Conservation (phyloP, 495 filamentous ascomycete species). For the Aspergillus conjunctus region DNA sequence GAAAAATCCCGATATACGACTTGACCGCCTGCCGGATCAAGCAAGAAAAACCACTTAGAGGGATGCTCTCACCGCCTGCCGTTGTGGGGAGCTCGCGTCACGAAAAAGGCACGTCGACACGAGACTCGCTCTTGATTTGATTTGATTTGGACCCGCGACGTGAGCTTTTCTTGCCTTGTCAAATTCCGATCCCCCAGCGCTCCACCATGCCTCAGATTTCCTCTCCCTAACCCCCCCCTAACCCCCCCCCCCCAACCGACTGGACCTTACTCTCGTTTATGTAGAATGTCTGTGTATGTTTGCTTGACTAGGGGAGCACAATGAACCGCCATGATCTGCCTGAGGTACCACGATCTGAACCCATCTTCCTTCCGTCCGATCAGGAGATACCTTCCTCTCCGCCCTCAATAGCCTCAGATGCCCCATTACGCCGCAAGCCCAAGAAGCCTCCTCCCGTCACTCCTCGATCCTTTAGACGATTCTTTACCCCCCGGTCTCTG, state of each 20-base stretch:
- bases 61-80: constrained; percentile 27
- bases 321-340: constrained; percentile 43
- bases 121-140: constrained; percentile 19
- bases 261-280: constrained; percentile 17
- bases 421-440: constrained; percentile 42
- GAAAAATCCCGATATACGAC: constrained; percentile 22
- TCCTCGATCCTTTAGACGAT: constrained; percentile 72
- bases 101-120: constrained; percentile 34
- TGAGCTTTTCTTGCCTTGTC: constrained; percentile 14
- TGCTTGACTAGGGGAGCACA: constrained; percentile 30
- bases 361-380: constrained; percentile 38
- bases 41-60: constrained; percentile 9
- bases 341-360: constrained; percentile 47
- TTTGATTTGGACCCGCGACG: constrained; percentile 18
- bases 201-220: constrained; percentile 23
- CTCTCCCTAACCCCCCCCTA: constrained; percentile 5
- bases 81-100: constrained; percentile 24
- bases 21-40: constrained; percentile 23
- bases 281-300: constrained; percentile 30
- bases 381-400: constrained; percentile 50
- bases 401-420: constrained; percentile 50
- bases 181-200: constrained; percentile 13
- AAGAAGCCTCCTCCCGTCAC: constrained; percentile 62
- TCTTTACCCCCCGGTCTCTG: constrained; percentile 74
- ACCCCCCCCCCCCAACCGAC: neutral